These are phyloP conservation scores for Phytophthora pluvialis DNA, from an alignment of 352 stramenopile genomes.

Conservation along the genomic window DNA sequence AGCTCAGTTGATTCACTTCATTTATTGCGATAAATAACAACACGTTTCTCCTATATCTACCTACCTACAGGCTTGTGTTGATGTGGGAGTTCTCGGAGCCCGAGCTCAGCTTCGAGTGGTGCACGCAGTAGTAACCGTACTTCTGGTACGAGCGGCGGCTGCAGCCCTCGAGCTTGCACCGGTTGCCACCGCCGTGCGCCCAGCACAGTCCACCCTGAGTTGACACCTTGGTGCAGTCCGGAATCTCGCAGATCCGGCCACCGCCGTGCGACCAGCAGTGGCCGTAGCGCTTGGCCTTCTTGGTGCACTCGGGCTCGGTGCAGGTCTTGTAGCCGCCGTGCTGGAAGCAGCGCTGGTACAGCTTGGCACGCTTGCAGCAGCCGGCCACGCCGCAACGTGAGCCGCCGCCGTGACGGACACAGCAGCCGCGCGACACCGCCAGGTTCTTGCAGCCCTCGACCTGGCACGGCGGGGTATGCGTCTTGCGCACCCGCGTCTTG, in stretches of 20 bases:
- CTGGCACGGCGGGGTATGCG: too few species aligned
- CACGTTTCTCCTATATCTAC: not conserved
- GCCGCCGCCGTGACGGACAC: too few species aligned
- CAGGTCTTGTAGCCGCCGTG: slow-evolving; percentile 75
- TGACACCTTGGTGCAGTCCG: too few species aligned
- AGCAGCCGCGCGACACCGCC: too few species aligned
- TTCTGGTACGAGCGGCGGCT: too few species aligned
- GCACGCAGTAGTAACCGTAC: slow-evolving; percentile 68
- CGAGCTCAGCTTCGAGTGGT: slow-evolving; percentile 43
- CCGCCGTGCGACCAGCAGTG: slow-evolving; percentile 74
- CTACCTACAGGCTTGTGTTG: slow-evolving; percentile 11
- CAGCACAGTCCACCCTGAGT: slow-evolving; percentile 68
- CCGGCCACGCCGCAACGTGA: too few species aligned
- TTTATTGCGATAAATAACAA: slow-evolving; percentile 23
- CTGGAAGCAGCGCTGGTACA: slow-evolving; percentile 74
- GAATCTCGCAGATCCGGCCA: slow-evolving; percentile 62
- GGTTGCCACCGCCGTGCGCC: too few species aligned
- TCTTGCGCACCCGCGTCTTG: too few species aligned
- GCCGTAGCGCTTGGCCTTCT: slow-evolving; percentile 68
- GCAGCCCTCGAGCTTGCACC: too few species aligned
- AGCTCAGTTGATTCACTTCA: not conserved
- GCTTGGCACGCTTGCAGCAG: slow-evolving; percentile 66
- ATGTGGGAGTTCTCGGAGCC: not conserved
- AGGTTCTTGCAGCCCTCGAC: too few species aligned
- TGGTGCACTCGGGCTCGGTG: slow-evolving; percentile 61